These are phyloP conservation scores for Tylopilus orsonianus DNA, from an alignment of 1,284 basidiomycete genomes.

Conservation along the genomic window DNA sequence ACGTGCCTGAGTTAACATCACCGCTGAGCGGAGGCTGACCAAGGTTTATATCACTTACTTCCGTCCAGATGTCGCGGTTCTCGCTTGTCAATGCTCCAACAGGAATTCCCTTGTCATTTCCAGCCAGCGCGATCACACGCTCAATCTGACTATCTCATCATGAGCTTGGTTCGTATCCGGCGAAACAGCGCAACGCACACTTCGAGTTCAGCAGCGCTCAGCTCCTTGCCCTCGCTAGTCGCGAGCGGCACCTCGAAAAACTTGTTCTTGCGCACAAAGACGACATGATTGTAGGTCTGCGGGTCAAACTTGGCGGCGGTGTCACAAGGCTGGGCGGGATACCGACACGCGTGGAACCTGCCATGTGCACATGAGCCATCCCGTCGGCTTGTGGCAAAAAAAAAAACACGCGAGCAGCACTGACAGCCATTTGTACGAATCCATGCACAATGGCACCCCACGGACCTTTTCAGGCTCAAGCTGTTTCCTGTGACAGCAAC, in stretches of 20 bases:
- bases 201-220: constrained; percentile 80
- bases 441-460: constrained; percentile 86
- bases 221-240: constrained; percentile 59
- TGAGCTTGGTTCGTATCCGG: constrained; percentile 6
- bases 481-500: constrained; percentile 51
- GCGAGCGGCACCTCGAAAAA: constrained; percentile 82
- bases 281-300: constrained; percentile 79
- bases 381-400: background rate
- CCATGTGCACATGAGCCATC: constrained; percentile 5
- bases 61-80: constrained; percentile 90
- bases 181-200: constrained; percentile 39
- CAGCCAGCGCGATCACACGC: constrained; percentile 72
- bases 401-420: constrained; percentile 27
- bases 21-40: background rate
- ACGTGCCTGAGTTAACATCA: constrained; percentile 48
- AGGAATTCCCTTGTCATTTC: constrained; percentile 54
- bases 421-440: constrained; percentile 91
- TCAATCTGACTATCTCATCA: constrained; percentile 64
- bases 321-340: constrained; percentile 84
- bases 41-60: constrained; percentile 43
- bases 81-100: constrained; percentile 87
- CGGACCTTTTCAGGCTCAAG: constrained; percentile 91
- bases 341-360: constrained; percentile 88
- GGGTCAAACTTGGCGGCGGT: constrained; percentile 83
- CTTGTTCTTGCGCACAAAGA: constrained; percentile 89